Conservation (phyloP, 345 rosid genomes). For the Psidium friedrichsthalianum region DNA sequence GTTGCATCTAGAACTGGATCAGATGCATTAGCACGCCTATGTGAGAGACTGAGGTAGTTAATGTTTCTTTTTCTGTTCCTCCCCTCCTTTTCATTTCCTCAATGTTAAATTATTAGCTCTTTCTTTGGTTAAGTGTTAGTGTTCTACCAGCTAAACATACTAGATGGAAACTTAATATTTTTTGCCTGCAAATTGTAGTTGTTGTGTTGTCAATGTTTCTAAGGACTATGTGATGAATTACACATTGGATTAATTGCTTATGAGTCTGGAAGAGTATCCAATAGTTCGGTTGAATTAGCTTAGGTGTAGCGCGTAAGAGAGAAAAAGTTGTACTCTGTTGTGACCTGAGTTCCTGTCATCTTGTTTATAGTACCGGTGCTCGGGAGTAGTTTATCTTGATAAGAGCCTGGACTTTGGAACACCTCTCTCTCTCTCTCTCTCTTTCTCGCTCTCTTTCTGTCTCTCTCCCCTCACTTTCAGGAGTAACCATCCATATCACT, state of each 20-base stretch:
- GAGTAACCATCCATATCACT: not conserved
- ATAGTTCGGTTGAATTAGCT: not conserved
- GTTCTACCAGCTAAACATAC: not conserved
- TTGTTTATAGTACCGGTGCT: not conserved
- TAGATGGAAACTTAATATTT: not conserved
- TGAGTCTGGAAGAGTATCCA: not conserved
- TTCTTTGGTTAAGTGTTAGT: not conserved
- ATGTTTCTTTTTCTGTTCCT: not conserved
- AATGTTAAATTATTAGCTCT: not conserved
- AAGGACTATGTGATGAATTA: not conserved
- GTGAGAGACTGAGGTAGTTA: constrained; percentile 70
- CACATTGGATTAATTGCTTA: not conserved
- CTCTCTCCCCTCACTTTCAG: too few relatives aligned
- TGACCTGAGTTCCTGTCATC: not conserved
- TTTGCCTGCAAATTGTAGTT: not conserved
- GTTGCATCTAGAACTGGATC: constrained; percentile 77
- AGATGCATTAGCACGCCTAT: constrained; percentile 87
- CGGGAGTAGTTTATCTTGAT: not conserved
- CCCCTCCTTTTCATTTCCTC: not conserved
- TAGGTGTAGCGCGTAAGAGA: not conserved
- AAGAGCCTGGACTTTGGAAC: not conserved
- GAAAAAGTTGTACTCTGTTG: not conserved
- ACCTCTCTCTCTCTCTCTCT: not conserved
- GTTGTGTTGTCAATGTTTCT: not conserved
- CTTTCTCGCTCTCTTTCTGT: too few relatives aligned